A percentile compares a stretch with the other conserved stretches of the same genome.
phyloP scores from a whole-genome alignment of 139 green algal genomes.

The Ulvella scutata region DNA sequence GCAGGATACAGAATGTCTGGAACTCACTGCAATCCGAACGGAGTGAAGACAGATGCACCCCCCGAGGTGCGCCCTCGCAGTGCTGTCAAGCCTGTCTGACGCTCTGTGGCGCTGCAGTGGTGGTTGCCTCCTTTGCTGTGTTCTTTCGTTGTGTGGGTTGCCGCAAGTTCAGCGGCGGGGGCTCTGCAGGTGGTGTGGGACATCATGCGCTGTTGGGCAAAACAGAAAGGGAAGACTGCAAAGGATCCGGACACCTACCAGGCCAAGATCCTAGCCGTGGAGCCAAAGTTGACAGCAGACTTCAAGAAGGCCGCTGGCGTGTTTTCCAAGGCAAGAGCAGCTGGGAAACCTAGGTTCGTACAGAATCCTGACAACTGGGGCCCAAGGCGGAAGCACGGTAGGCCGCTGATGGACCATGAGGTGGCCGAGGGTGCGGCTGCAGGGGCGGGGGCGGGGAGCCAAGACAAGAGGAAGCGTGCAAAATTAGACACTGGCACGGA shows the following conservation, averaged over 20 bases:
- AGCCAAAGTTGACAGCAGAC: conserved; percentile 47
- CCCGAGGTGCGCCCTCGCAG: conserved; percentile 58
- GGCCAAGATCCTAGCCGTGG: conserved; percentile 51
- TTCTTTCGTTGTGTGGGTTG: background rate
- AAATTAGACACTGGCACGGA: too few relatives aligned
- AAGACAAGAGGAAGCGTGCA: too few relatives aligned
- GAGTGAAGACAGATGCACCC: conserved; percentile 89
- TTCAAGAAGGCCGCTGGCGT: conserved; percentile 40
- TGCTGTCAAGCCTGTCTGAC: conserved; percentile 6
- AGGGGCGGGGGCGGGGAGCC: too few relatives aligned
- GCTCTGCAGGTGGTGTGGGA: conserved; percentile 61
- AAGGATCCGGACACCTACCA: conserved; percentile 25
- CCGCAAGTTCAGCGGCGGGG: conserved; percentile 15
- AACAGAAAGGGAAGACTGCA: conserved; percentile 36
- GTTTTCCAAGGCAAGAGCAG: conserved; percentile 13
- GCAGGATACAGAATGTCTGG: conserved; percentile 53
- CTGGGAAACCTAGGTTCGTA: background rate
- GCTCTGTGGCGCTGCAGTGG: background rate
- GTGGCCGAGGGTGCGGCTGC: background rate
- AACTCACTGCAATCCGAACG: conserved; percentile 75
- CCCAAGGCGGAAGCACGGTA: background rate
- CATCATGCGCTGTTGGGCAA: conserved; percentile 67
- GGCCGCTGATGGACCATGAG: background rate
- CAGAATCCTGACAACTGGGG: background rate
- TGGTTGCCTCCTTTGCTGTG: background rate